These are phyloP conservation scores for Monosporascus sp. DNA, from an alignment of 2,329 filamentous ascomycete species.

Conservation along the genomic window DNA sequence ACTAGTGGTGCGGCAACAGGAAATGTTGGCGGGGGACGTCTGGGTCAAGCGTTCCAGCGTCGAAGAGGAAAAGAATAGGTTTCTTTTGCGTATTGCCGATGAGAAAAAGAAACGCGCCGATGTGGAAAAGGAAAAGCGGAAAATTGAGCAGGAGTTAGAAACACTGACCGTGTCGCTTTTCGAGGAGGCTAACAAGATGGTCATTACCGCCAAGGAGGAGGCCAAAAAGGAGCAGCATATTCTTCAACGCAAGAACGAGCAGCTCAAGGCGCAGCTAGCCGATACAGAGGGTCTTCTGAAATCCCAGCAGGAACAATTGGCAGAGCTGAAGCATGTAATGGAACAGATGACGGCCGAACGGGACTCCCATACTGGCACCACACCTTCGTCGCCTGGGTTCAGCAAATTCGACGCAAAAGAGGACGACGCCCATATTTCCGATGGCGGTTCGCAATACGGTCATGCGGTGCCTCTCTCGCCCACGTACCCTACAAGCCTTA, in stretches of 20 bases:
- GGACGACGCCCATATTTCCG: slow-evolving; percentile 34
- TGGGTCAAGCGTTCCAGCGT: slow-evolving; percentile 69
- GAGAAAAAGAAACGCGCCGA: slow-evolving; percentile 61
- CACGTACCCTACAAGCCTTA: slow-evolving; percentile 65
- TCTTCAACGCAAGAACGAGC: slow-evolving; percentile 79
- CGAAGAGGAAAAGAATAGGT: slow-evolving; percentile 63
- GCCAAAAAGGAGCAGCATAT: slow-evolving; percentile 79
- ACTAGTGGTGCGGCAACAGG: slow-evolving; percentile 61
- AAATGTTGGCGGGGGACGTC: slow-evolving; percentile 67
- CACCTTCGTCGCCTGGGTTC: slow-evolving; percentile 76
- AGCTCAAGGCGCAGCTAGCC: slow-evolving; percentile 75
- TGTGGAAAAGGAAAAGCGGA: slow-evolving; percentile 74
- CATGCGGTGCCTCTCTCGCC: slow-evolving; percentile 43
- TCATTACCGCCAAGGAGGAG: slow-evolving; percentile 83
- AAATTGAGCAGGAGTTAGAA: slow-evolving; percentile 89
- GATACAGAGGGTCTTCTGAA: slow-evolving; percentile 82
- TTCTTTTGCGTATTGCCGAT: slow-evolving; percentile 55
- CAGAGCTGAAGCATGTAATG: slow-evolving; percentile 88
- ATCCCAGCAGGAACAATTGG: slow-evolving; percentile 88
- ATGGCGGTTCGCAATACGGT: slow-evolving; percentile 31
- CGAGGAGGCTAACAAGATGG: slow-evolving; percentile 98
- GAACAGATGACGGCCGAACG: slow-evolving; percentile 73
- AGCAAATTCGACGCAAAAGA: slow-evolving; percentile 61
- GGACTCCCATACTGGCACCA: slow-evolving; percentile 69
- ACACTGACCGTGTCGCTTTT: slow-evolving; percentile 89